These are phyloP conservation scores for Xylariomycetidae sp. DNA, from an alignment of 2,329 filamentous ascomycete genomes.

Conservation along the genomic window DNA sequence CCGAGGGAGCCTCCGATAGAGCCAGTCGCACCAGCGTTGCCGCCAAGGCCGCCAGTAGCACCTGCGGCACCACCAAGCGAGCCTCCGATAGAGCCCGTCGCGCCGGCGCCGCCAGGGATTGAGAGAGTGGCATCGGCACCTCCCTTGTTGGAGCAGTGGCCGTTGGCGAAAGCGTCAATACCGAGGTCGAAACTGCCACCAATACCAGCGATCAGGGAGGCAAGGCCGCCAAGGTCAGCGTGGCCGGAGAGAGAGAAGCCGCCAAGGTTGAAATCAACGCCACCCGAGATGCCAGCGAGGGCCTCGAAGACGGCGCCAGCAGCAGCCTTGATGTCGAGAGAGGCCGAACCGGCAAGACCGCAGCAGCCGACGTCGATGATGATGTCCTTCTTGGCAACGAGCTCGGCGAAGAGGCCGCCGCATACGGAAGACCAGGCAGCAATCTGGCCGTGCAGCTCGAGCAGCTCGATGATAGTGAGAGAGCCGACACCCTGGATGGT, in stretches of 20 bases:
- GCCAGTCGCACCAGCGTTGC: neutral
- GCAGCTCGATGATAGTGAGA: constrained; percentile 4
- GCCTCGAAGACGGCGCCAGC: constrained; percentile 4
- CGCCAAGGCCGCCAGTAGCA: neutral
- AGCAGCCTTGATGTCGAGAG: constrained; percentile 4
- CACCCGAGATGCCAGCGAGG: constrained; percentile 7
- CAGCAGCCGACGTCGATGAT: constrained; percentile 4
- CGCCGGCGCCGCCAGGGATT: neutral
- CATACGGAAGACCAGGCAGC: neutral
- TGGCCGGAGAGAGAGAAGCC: constrained; percentile 14
- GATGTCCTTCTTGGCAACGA: constrained; percentile 5
- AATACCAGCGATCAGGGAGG: constrained; percentile 24
- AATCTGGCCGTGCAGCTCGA: constrained; percentile 3
- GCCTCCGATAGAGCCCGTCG: constrained; percentile 1
- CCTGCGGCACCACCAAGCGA: constrained; percentile 1
- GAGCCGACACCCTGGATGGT: constrained; percentile 4
- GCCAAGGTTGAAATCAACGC: constrained; percentile 10
- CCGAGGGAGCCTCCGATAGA: neutral
- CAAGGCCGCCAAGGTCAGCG: constrained; percentile 23
- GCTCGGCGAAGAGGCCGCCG: constrained; percentile 4
- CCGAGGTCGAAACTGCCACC: constrained; percentile 9
- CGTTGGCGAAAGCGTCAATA: constrained; percentile 1
- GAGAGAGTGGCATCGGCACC: constrained; percentile 2
- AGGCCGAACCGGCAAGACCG: neutral
- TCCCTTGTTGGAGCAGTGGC: constrained; percentile 3